Percentiles rank a stretch among this genome's conserved stretches.
Conservation (phyloP, 352 stramenopile genomes). For the Globisporangium iwayamae region DNA sequence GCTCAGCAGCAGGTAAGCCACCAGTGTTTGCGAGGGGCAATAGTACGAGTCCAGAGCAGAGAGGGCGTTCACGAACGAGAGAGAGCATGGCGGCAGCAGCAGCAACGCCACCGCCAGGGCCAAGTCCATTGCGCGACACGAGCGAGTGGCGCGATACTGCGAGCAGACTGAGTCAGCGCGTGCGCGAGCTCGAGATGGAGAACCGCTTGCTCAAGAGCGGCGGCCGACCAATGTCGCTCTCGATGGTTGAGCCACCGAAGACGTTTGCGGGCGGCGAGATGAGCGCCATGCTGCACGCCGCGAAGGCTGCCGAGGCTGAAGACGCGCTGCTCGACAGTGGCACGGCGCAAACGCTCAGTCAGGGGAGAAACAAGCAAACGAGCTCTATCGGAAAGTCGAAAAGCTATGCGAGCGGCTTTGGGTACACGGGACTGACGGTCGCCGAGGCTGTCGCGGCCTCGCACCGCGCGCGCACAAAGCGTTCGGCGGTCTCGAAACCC, state of each 20-base stretch:
- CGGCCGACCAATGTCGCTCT: constrained; percentile 6
- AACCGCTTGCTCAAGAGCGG: constrained; percentile 52
- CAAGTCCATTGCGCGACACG: constrained; percentile 15
- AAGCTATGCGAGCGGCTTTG: constrained; percentile 56
- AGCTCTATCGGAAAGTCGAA: constrained; percentile 50
- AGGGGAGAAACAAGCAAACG: constrained; percentile 2
- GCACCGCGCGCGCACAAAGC: constrained; percentile 51
- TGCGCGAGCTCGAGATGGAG: constrained; percentile 65
- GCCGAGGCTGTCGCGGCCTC: constrained; percentile 61
- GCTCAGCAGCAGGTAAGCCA: constrained; percentile 1
- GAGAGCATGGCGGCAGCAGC: constrained; percentile 1
- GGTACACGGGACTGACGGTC: constrained; percentile 50
- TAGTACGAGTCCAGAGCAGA: constrained; percentile 5
- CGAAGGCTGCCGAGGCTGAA: constrained; percentile 16
- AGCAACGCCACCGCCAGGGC: neutral
- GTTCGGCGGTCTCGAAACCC: constrained; percentile 26
- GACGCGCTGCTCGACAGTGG: constrained; percentile 5
- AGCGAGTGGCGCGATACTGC: constrained; percentile 57
- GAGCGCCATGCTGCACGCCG: constrained; percentile 12
- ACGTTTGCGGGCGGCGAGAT: constrained; percentile 42
- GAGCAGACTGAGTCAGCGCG: constrained; percentile 45
- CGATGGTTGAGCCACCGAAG: constrained; percentile 23
- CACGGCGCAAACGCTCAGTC: constrained; percentile 4
- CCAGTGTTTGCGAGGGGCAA: neutral
- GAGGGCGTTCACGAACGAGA: constrained; percentile 4